Base-by-base conservation (phyloP, 768 basidiomycete species). In the Boletellus sp. region DNA sequence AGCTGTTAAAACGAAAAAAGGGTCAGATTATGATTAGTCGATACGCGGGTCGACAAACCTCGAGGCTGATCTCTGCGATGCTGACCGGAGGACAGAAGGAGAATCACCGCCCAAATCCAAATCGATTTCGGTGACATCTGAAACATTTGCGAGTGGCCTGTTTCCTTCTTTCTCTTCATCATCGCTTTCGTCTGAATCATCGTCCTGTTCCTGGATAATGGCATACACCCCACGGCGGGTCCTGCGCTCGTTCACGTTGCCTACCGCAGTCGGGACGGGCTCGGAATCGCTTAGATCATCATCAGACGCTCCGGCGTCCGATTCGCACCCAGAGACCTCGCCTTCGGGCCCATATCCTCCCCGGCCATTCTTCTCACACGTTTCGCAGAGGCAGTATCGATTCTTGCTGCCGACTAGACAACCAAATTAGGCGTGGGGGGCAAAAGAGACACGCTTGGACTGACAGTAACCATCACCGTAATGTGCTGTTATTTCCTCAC, bases 391-490 rank as follows among this genome's bases (percentile, higher is more conserved):
- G 65, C 90, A 93, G 63, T 85, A 81, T 20, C 83, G 76, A 58
- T 86, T 86, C 52, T 77, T 80, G 53, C 78, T 73, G 45, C 84
- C 84, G 63, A 86, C 84, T 85, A 52, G 47, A 55, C 38, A 40
- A 50, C 58, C 52, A 72, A 70, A 73, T 65, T 34, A 64, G 61
- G 42, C 28, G 32, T 35, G 54, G 39, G 54, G 55, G 44, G 52
- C 55, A 51, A 54, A 55, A 55, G 53, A 59, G 58, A 46, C 54
- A 48, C 42, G 52, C 42, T 50, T 34, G 51, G 43, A 81, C 87
- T 72, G 65, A 93, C 90, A 93, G 67, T 93, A 93, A 40, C 87
- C 87, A 70, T 92, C 88, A 39, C 91, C 90, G 62, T 93, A 93
- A 65, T 90, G 88, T 37, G 90, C 90, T 26, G 90, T 90, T 40